Base-by-base conservation (phyloP, 2,329 filamentous ascomycete species). In the Clathrospora elynae region DNA sequence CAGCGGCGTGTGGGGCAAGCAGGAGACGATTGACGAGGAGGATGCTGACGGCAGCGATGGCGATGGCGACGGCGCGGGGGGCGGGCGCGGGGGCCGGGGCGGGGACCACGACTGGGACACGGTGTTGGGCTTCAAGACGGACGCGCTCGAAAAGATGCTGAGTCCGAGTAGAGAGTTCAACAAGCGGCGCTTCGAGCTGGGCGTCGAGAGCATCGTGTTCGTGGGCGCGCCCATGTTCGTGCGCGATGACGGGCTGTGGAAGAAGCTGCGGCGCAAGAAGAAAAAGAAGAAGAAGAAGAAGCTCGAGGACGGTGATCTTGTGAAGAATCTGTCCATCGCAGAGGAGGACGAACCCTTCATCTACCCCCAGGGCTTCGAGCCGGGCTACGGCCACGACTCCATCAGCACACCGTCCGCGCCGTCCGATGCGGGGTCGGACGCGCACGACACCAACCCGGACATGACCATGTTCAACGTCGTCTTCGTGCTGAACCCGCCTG, bases 381-480 rank as follows among this genome's bases (percentile, higher is more conserved):
- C 69, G 9, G 69, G 68, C 31, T 72, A 72, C 37, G 69, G 69
- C n/a, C 69, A 72, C 47, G 64, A 52, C 2, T 46, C 64, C 8
- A 53, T 66, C n/a, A 59, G 53, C 7, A 49, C 60, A n/a, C 50
- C 62, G 5, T 68, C 63, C 16, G 61, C 62, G 2, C 52, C 53
- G 6, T 71, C 69, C 0, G 69, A 71, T 35, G 62, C 59, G 11
- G 69, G 66, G n/a, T 67, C 67, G n/a, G 68, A 71, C 23, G 57
- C 64, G 10, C 53, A 57, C 26, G 78, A 86, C 49, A 77, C 83
- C 62, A 59, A 47, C n/a, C 62, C 62, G 2, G 85, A 88, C 65
- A 91, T 97, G 88, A 90, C 86, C 51, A 97, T 97, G 92, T 99
- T 99, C 73, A 95, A 96, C 68, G 81, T 96, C 8, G 90, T 97